A percentile compares a stretch with the other conserved stretches of the same genome.
Evolutionary conservation across 2,329 filamentous ascomycete genomes (phyloP).

Genomic region (Fusarium acutatum): DNA sequence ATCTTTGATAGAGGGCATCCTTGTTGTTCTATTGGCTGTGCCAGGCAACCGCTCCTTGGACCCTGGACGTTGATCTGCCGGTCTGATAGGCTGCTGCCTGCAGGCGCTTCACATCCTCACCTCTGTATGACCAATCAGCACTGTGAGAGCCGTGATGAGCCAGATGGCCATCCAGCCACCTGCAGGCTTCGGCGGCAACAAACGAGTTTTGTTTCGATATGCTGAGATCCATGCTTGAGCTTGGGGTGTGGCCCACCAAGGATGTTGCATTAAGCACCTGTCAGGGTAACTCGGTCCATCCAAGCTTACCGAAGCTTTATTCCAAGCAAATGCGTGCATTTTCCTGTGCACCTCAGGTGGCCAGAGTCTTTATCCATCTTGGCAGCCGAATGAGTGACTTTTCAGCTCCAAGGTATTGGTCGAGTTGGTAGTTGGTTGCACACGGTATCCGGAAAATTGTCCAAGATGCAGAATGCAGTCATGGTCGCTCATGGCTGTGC

Average conservation of each 20-base stretch:
- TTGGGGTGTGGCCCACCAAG: constrained; percentile 9
- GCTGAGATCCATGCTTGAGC: constrained; percentile 4
- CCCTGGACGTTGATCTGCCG: constrained; percentile 30
- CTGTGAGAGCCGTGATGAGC: constrained; percentile 41
- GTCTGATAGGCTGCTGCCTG: constrained; percentile 39
- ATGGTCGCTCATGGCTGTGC: not conserved
- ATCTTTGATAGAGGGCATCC: constrained; percentile 29
- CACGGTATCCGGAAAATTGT: constrained; percentile 1
- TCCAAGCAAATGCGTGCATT: not conserved
- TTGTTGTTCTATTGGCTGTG: constrained; percentile 31
- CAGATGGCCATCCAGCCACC: constrained; percentile 50
- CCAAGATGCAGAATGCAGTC: constrained; percentile 6
- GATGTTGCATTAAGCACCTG: constrained; percentile 15
- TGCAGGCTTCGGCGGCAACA: constrained; percentile 58
- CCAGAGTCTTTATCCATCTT: not conserved
- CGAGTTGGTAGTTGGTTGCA: not conserved
- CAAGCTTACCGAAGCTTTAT: not conserved
- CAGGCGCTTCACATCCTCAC: constrained; percentile 37
- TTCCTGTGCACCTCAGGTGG: not conserved
- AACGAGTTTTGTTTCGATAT: constrained; percentile 44
- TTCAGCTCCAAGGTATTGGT: not conserved
- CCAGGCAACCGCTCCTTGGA: constrained; percentile 14
- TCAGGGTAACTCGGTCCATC: not conserved
- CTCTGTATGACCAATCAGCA: constrained; percentile 50
- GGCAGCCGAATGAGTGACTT: constrained; percentile 23